Evolutionary conservation across 192 early-diverging fungal species (phyloP).

Genomic region (Spizellomyces sp.): DNA sequence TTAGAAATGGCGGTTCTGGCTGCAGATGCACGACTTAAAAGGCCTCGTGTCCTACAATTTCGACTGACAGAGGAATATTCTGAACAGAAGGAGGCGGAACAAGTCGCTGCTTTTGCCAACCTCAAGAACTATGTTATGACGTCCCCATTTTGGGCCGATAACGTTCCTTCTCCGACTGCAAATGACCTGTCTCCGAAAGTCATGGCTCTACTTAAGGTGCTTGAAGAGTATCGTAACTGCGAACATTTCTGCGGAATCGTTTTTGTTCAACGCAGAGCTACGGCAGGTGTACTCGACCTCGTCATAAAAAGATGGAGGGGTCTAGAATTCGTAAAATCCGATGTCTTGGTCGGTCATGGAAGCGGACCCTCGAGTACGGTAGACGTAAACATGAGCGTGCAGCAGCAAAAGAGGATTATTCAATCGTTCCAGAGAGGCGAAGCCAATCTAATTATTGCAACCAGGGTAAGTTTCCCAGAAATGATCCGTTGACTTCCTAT

Average conservation of each 20-base stretch:
- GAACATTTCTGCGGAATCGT: conserved; percentile 82
- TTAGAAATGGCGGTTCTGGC: conserved; percentile 11
- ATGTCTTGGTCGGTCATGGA: conserved; percentile 25
- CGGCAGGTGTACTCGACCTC: conserved; percentile 48
- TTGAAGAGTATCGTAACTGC: conserved; percentile 48
- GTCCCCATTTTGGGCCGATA: background rate
- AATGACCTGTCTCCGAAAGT: conserved; percentile 66
- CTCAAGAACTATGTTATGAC: conserved; percentile 8
- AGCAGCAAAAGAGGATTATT: conserved; percentile 63
- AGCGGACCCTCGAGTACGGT: background rate
- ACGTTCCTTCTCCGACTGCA: background rate
- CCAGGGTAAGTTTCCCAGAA: conserved; percentile 52
- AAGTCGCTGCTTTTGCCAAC: background rate
- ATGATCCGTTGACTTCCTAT: no score
- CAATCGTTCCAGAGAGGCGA: conserved; percentile 67
- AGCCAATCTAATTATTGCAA: conserved; percentile 84
- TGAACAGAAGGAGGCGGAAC: background rate
- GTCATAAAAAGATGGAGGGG: background rate
- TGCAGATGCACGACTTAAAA: background rate
- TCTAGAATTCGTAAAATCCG: conserved; percentile 12
- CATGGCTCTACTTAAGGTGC: conserved; percentile 60
- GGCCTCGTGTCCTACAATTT: background rate
- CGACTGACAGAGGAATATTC: background rate
- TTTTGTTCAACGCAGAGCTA: conserved; percentile 74
- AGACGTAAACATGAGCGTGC: conserved; percentile 18